A percentile compares a stretch with the other conserved stretches of the same genome.
Conservation (phyloP, 257 asterid species). For the Fraxinus pennsylvanica region DNA sequence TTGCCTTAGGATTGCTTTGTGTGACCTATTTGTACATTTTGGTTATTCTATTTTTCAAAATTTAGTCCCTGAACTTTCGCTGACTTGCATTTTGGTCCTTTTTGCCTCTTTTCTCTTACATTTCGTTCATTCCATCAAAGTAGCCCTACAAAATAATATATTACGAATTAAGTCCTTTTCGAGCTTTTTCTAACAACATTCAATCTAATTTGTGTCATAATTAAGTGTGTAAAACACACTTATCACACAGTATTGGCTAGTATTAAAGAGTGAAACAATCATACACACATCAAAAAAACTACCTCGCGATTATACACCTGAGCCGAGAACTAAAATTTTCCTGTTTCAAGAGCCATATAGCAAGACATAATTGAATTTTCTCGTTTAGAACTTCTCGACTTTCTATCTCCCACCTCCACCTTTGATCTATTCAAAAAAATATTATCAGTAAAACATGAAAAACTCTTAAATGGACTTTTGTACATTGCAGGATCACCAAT, state of each 20-base stretch:
- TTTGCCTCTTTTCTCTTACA: too few relatives aligned
- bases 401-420: constrained; percentile 20
- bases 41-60: too few relatives aligned
- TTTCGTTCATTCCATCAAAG: too few relatives aligned
- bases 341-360: constrained; percentile 74
- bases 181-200: too few relatives aligned
- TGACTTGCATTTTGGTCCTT: too few relatives aligned
- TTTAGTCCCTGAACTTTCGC: too few relatives aligned
- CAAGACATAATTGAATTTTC: constrained; percentile 49
- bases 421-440: constrained; percentile 29
- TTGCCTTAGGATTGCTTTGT: too few relatives aligned
- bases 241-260: not conserved
- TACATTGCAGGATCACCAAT: constrained; percentile 15
- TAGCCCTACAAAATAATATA: too few relatives aligned
- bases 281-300: constrained; percentile 9
- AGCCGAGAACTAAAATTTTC: constrained; percentile 90
- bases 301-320: constrained; percentile 97
- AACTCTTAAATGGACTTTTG: constrained; percentile 24
- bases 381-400: constrained; percentile 15
- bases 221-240: not conserved
- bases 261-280: not conserved
- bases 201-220: too few relatives aligned
- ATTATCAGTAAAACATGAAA: constrained; percentile 5
- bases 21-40: too few relatives aligned
- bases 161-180: too few relatives aligned